These are phyloP conservation scores for Mycotypha africana DNA, from an alignment of 371 early-diverging fungal species.

Conservation along the genomic window DNA sequence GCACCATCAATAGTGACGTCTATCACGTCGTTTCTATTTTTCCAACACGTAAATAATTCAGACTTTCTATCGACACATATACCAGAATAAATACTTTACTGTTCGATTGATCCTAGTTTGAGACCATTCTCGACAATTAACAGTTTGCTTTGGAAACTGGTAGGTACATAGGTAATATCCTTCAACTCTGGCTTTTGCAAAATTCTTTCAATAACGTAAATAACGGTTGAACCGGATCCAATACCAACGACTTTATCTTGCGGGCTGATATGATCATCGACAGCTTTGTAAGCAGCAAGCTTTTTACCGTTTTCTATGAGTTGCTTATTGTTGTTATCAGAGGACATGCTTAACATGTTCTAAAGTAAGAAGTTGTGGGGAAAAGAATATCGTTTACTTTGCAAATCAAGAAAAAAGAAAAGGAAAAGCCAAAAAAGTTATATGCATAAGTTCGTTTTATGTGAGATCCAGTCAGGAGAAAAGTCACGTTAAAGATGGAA, in stretches of 20 bases:
- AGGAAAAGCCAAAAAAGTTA: too few relatives aligned
- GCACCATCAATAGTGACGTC: conserved; percentile 96
- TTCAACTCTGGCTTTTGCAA: conserved; percentile 57
- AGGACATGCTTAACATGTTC: too few relatives aligned
- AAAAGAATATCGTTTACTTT: too few relatives aligned
- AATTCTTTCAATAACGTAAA: conserved; percentile 79
- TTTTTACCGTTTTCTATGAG: conserved; percentile 61
- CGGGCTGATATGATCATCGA: conserved; percentile 69
- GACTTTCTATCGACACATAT: too few relatives aligned
- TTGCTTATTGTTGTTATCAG: too few relatives aligned
- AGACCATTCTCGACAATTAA: conserved; percentile 71
- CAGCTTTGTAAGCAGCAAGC: conserved; percentile 76
- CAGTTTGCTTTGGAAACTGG: conserved; percentile 83
- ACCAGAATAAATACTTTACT: conserved; percentile 33
- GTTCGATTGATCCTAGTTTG: conserved; percentile 60
- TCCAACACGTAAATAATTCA: too few relatives aligned
- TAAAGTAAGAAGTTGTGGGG: too few relatives aligned
- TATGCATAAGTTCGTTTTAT: too few relatives aligned
- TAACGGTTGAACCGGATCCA: conserved; percentile 88
- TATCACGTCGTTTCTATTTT: conserved; percentile 57
- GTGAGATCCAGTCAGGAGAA: too few relatives aligned
- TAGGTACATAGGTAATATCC: conserved; percentile 77
- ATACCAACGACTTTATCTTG: conserved; percentile 73
- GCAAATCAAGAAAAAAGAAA: too few relatives aligned
- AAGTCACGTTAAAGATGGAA: too few relatives aligned